Evolutionary conservation across 208 protist species (phyloP), one percentile per base, ranked within the genome.

Genomic region (Acanthamoeba healyi): DNA sequence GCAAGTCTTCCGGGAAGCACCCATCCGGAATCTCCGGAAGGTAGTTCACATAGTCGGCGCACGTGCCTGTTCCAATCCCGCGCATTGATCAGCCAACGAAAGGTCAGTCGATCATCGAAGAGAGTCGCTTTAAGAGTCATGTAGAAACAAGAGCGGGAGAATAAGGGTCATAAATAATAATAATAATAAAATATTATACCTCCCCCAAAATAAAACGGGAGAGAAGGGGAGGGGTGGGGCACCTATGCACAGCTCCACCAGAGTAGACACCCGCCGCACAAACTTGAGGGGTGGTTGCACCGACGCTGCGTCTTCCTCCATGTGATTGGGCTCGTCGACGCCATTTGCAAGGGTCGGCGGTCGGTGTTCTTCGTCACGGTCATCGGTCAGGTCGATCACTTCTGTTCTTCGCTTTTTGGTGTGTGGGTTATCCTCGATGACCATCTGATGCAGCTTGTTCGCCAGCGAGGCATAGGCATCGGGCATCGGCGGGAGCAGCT

Each of bases 21-120:
- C 79, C 79, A 14, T 87, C 79, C 44, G 79, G 79, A 19, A 87
- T 87, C 2, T 87, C 79, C 12, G 79, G 79, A n/a, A 87, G 79
- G 79, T 87, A 87, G 79, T 87, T 40, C 79, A 61, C 79, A n/a
- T 87, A 87, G 5, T 51, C n/a, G 42, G 79, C 79, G 44, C 79
- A 87, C 32, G 79, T 87, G 29, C 44, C 79, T 87, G 29, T 65
- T 24, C 24, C 44, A 49, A 12, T 49, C 44, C 44, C 44, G 7
- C n/a, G n/a, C n/a, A n/a, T n/a, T n/a, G n/a, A n/a, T n/a, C n/a
- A n/a, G n/a, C n/a, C n/a, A n/a, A n/a, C n/a, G n/a, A 58, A 58
- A 19, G 14, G 19, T 58, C 51, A 10, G 51, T 19, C 65, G 34
- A 9, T 29, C 26, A 77, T 19, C 51, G 19, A n/a, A n/a, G n/a